A percentile compares a stretch with the other conserved stretches of the same genome.
phyloP scores from a whole-genome alignment of 2,329 filamentous ascomycete species.

The Plenodomus tracheiphilus region DNA sequence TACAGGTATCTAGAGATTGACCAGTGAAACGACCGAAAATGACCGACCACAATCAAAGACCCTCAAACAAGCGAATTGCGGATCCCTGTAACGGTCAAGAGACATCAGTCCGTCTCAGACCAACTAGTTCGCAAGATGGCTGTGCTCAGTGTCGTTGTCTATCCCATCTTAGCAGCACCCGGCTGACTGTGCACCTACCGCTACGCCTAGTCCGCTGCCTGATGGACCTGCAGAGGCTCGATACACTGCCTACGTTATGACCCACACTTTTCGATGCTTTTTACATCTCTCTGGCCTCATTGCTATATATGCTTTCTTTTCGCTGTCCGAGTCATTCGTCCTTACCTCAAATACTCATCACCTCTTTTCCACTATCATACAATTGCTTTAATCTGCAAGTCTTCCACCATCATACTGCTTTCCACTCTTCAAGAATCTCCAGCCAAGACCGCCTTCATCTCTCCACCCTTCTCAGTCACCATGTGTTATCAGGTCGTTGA shows the following conservation, averaged over 20 bases:
- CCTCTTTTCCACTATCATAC: slow-evolving; percentile 7
- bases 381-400: slow-evolving; percentile 14
- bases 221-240: slow-evolving; percentile 36
- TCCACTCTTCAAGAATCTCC: slow-evolving; percentile 4
- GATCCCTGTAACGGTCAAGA: slow-evolving; percentile 33
- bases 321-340: slow-evolving; percentile 19
- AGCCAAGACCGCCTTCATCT: neutral
- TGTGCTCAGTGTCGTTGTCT: slow-evolving; percentile 38
- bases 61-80: slow-evolving; percentile 33
- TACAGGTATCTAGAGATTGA: slow-evolving; percentile 15
- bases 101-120: slow-evolving; percentile 31
- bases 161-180: slow-evolving; percentile 34
- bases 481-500: slow-evolving; percentile 92
- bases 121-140: slow-evolving; percentile 38
- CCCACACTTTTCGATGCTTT: slow-evolving; percentile 25
- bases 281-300: slow-evolving; percentile 18
- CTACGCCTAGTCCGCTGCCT: slow-evolving; percentile 41
- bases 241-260: slow-evolving; percentile 31
- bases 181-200: slow-evolving; percentile 42
- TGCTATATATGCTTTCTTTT: slow-evolving; percentile 41
- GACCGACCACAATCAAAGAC: slow-evolving; percentile 36
- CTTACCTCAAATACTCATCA: slow-evolving; percentile 15
- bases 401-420: slow-evolving; percentile 7
- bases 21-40: slow-evolving; percentile 28
- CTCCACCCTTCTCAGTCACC: slow-evolving; percentile 6